Base-by-base conservation (phyloP, 225 moss, liverwort and hornwort genomes). In the Pleurozium schreberi region DNA sequence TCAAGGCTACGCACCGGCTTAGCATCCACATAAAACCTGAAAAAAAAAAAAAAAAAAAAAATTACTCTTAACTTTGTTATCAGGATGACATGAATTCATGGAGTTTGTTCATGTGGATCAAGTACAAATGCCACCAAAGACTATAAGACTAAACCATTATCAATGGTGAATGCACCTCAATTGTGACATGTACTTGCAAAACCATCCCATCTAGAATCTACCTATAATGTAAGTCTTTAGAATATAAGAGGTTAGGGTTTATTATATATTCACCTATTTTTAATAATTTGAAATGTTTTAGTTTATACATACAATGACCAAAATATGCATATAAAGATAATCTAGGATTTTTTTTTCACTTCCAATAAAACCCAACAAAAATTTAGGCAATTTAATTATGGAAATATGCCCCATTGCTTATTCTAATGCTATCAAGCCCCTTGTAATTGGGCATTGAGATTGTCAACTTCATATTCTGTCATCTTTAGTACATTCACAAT, bases 21-120 rank as follows among this genome's bases (percentile, higher is more conserved):
- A 2, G 81, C 61, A 73, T 93, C 93, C 40, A 93, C 86, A 15
- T 80, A 88, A 68, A 90, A 93, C 11, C 86, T 93, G 38, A 18
- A 79, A n/a, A 1, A 0, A 11, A 38, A 3, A 18, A 6, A 57
- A 55, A 38, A 47, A 4, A 47, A 10, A 75, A 75, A n/a, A n/a
- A n/a, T n/a, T n/a, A n/a, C 3, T n/a, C 16, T n/a, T n/a, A 26
- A 11, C 1, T 3, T 57, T n/a, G 1, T 27, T 27, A 57, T 11
- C 57, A 17, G 10, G 17, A 57, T 27, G n/a, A 27, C 0, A 1
- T 79, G 18, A 57, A 79, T n/a, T 27, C 57, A 7, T n/a, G 2
- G 11, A n/a, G 18, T 9, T 0, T 26, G 0, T 11, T 55, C 15
- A 77, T 10, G 1, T n/a, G 8, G 0, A 10, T 1, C 16, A 55